These are phyloP conservation scores for Lathyrus sativus DNA, from an alignment of 306 rosid species.

Conservation along the genomic window DNA sequence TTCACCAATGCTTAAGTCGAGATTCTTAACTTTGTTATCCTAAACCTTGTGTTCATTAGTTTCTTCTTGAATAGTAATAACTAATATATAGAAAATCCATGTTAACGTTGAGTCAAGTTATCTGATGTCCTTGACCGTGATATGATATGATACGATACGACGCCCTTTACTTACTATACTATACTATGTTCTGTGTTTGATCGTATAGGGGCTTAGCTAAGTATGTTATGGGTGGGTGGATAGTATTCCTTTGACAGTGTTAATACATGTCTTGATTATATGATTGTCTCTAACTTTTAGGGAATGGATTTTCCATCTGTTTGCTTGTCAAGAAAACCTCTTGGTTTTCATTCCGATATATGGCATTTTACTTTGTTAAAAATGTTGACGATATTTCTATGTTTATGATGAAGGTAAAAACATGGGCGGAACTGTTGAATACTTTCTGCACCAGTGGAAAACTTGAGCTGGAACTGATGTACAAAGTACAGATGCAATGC, in stretches of 20 bases:
- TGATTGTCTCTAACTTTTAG: conserved; percentile 7
- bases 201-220: neutral
- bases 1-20: neutral
- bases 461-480: conserved; percentile 94
- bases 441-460: conserved; percentile 90
- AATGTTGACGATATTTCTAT: neutral
- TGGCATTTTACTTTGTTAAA: neutral
- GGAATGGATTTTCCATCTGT: conserved; percentile 7
- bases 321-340: conserved; percentile 11
- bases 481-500: conserved; percentile 99
- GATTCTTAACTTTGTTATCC: neutral
- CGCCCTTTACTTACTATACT: too few relatives aligned
- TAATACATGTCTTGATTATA: neutral
- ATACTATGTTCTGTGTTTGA: neutral
- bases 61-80: conserved; percentile 9
- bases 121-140: neutral
- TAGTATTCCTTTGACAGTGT: neutral
- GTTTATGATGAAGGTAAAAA: conserved; percentile 69
- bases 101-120: conserved; percentile 1
- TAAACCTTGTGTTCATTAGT: neutral
- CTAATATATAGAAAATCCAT: neutral
- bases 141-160: too few relatives aligned
- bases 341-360: neutral
- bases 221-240: neutral
- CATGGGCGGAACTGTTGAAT: conserved; percentile 90